Conservation (phyloP, 2,329 filamentous ascomycete species). For the Sporothrix pallida region DNA sequence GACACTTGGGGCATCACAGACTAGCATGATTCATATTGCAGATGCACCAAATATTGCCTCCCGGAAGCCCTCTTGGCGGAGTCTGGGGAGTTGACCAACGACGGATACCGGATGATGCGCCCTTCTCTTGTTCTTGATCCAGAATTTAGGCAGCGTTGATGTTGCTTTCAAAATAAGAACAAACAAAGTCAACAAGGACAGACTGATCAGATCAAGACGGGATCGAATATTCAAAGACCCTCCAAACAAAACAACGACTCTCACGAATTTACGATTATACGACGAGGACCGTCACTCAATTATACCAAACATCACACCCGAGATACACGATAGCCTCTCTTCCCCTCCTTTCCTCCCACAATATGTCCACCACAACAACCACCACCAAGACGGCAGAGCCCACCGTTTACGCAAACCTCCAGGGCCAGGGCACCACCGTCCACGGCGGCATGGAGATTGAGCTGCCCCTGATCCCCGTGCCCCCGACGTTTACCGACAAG, state of each 20-base stretch:
- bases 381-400: not conserved
- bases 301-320: too few relatives aligned
- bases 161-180: not conserved
- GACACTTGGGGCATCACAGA: not conserved
- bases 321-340: not conserved
- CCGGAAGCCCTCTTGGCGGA: not conserved
- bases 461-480: conserved; percentile 24
- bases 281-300: not conserved
- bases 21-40: conserved; percentile 14
- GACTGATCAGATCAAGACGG: not conserved
- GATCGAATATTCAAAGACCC: not conserved
- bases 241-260: not conserved
- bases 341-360: not conserved
- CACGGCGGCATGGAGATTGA: conserved; percentile 22
- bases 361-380: not conserved
- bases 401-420: not conserved
- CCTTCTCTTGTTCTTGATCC: not conserved
- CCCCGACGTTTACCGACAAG: conserved; percentile 33
- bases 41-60: not conserved
- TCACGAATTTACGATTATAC: not conserved
- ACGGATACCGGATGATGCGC: not conserved
- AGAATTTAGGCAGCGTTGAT: not conserved
- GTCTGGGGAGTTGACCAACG: not conserved
- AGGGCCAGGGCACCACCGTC: not conserved
- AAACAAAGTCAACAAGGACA: not conserved